Percentiles rank a stretch among this genome's conserved stretches.
phyloP scores from a whole-genome alignment of 768 basidiomycete species.

The Phylloporus sp. region DNA sequence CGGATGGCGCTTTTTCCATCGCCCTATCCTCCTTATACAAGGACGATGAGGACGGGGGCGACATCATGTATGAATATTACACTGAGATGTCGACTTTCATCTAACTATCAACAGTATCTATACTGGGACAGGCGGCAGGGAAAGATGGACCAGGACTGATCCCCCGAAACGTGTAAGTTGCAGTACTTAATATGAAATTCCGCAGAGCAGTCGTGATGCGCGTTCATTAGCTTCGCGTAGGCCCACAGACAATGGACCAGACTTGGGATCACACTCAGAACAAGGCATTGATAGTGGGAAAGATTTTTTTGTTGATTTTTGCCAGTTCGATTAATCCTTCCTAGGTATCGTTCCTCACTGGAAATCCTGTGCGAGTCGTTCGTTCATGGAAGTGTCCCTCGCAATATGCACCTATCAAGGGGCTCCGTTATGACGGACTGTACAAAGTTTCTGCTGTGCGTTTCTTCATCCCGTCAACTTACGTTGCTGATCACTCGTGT shows the following conservation, averaged over 20 bases:
- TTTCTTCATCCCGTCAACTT: not conserved
- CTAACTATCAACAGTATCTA: constrained; percentile 21
- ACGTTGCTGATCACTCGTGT: not conserved
- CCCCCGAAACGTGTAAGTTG: constrained; percentile 24
- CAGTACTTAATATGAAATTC: not conserved
- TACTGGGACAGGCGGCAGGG: constrained; percentile 25
- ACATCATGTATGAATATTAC: constrained; percentile 20
- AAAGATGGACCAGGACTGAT: not conserved
- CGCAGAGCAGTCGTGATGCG: not conserved
- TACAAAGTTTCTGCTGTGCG: constrained; percentile 24
- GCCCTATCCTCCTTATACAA: constrained; percentile 17
- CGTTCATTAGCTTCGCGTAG: constrained; percentile 10
- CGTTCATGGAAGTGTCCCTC: constrained; percentile 20
- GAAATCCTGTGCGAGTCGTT: constrained; percentile 24
- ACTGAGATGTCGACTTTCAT: not conserved
- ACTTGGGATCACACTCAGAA: constrained; percentile 16
- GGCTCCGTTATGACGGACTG: constrained; percentile 30
- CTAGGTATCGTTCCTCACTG: constrained; percentile 20
- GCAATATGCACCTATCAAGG: constrained; percentile 22
- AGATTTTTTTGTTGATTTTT: not conserved
- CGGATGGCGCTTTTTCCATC: constrained; percentile 15
- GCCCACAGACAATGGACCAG: constrained; percentile 23
- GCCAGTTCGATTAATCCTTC: not conserved
- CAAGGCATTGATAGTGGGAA: constrained; percentile 17
- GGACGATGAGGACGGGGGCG: constrained; percentile 25